Conservation (phyloP, 2,329 filamentous ascomycete species). For the Kalmusia sp. region DNA sequence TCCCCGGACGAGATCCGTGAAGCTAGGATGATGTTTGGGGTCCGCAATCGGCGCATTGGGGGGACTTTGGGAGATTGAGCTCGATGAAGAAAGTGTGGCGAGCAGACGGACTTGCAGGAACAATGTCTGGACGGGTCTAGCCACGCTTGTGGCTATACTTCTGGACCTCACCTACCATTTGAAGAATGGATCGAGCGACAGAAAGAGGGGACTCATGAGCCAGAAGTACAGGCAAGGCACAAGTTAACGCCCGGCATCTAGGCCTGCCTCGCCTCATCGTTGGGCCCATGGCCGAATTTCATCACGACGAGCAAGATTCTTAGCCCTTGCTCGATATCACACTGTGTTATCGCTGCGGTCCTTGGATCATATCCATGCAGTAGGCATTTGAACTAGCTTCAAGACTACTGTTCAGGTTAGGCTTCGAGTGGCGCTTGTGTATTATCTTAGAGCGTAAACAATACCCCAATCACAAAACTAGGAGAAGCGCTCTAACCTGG, state of each 20-base stretch:
- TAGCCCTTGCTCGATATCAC: not conserved
- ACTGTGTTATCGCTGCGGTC: not conserved
- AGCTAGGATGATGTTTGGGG: not conserved
- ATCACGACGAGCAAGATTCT: too few relatives aligned
- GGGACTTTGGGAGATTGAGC: not conserved
- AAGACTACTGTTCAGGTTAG: too few relatives aligned
- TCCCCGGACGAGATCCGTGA: not conserved
- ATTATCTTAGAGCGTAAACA: too few relatives aligned
- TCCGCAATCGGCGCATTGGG: not conserved
- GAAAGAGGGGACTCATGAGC: not conserved
- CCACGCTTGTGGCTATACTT: not conserved
- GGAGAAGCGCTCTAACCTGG: too few relatives aligned
- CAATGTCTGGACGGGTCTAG: not conserved
- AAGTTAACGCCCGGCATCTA: not conserved
- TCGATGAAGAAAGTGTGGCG: slow-evolving; percentile 1
- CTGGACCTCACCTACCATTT: not conserved
- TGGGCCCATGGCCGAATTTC: not conserved
- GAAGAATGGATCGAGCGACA: not conserved
- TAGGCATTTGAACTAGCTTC: too few relatives aligned
- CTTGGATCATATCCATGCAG: not conserved
- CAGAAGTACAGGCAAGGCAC: not conserved
- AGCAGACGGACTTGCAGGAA: not conserved
- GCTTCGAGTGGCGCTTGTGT: too few relatives aligned
- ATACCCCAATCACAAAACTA: too few relatives aligned
- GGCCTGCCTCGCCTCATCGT: not conserved